Evolutionary conservation across 2,329 filamentous ascomycete species (phyloP), one percentile per base, ranked within the genome.

Genomic region (Pseudogymnoascus sp.): DNA sequence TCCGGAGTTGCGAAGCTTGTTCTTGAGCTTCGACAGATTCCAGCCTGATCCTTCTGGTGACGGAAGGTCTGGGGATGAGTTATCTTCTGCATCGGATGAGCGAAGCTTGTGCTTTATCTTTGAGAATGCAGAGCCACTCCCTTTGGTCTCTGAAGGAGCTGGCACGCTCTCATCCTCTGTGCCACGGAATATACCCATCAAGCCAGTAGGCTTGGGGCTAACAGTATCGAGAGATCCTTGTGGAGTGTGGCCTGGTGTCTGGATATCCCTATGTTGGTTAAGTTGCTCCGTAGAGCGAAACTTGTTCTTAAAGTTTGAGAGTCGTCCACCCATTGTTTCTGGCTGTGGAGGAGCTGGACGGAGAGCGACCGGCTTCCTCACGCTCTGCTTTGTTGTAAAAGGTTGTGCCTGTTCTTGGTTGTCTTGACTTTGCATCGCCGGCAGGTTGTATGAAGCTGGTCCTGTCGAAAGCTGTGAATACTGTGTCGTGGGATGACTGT

Each of bases 261-360:
- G 39, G 6, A 39, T 11, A n/a, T 61, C 39, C 19, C 36, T 25
- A 23, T 61, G 34, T 39, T 43, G 60, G 21, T 61, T 61, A 6
- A 61, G 60, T 16, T 61, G 34, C 60, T 61, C 39, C 7, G 36
- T 61, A 4, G 60, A 43, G 31, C 60, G 60, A 36, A 61, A 61
- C 31, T 61, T 61, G 34, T 43, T 61, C 60, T 16, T 61, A 10
- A 61, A 43, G 36, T 61, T 61, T n/a, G 36, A 19, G 34, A 61
- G 51, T 21, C 51, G 28, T 8, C 28, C 28, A 8, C 51, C 51
- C 51, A 57, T 57, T 1, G 51, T 57, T 19, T 57, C 51, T 21
- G 51, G 51, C 28, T 57, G 51, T 34, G 51, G 51, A 6, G 51
- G 51, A 34, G 51, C 51, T 34, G 51, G 28, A 13, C 51, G 51